Percentiles rank a stretch among this genome's conserved stretches.
Conservation (phyloP, 2,329 filamentous ascomycete genomes). For the Ascochyta fabae region DNA sequence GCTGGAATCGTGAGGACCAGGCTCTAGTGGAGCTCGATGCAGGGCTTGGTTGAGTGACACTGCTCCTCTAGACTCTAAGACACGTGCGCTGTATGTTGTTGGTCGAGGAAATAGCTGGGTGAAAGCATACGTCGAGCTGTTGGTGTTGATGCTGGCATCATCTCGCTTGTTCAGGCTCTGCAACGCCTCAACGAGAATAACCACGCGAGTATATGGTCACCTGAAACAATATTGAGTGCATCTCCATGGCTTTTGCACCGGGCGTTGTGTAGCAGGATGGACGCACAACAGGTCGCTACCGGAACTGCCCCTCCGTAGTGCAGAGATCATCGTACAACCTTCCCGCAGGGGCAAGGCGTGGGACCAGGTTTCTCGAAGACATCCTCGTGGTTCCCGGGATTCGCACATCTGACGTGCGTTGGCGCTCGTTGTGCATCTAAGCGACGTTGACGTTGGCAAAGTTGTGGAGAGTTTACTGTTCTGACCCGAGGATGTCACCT, state of each 20-base stretch:
- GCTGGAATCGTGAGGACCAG: constrained; percentile 10
- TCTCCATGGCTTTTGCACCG: constrained; percentile 1
- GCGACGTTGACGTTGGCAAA: constrained; percentile 5
- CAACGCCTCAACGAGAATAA: constrained; percentile 1
- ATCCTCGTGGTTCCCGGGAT: constrained; percentile 14
- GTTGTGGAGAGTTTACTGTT: constrained; percentile 2
- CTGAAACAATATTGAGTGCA: constrained; percentile 8
- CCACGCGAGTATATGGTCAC: background rate
- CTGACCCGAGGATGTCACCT: constrained; percentile 4
- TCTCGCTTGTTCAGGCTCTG: background rate
- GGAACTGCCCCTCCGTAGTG: constrained; percentile 11
- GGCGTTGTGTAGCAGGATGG: constrained; percentile 14
- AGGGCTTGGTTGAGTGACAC: constrained; percentile 2
- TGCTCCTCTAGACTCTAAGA: background rate
- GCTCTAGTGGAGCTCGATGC: constrained; percentile 1
- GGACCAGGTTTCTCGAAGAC: background rate
- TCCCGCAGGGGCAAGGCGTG: background rate
- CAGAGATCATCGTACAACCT: constrained; percentile 11
- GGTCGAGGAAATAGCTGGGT: background rate
- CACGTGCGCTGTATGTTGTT: background rate
- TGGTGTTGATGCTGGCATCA: background rate
- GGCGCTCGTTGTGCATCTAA: constrained; percentile 10
- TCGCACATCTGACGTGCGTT: constrained; percentile 8
- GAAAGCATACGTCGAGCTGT: background rate
- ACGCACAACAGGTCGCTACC: constrained; percentile 15